Base-by-base conservation (phyloP, 2,329 filamentous ascomycete species). In the Fusarium xylarioides region DNA sequence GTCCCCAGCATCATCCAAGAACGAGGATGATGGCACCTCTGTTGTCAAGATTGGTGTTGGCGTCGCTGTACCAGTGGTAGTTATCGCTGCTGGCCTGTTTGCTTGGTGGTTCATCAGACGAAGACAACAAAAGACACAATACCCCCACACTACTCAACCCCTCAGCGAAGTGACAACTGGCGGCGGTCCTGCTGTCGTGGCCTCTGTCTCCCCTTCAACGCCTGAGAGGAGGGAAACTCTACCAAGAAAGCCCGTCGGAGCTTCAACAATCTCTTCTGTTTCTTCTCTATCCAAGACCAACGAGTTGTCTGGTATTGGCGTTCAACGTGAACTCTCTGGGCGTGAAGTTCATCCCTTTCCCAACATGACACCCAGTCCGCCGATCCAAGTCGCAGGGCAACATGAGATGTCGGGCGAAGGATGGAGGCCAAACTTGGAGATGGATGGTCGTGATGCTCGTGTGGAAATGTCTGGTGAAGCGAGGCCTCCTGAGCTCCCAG, bases 31-130 rank as follows among this genome's bases (percentile, higher is more conserved):
- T 19, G 32, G 37, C 11, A 16, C 23, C 49, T 69, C 71, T 8
- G 47, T 55, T 12, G 35, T 72, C 60, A 77, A 77, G 54, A 77
- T 77, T 42, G 73, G 73, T 6, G 71, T 76, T 2, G 75, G 75
- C 2, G 54, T 75, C 4, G 69, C 69, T 19, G 58, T 77, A 28
- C 66, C 73, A 7, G 69, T 75, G 9, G 71, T 57, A 7, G 35
- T 77, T 3, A 47, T 76, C 0, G 62, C 44, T 14, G 62, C 12
- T 32, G 64, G 38, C 7, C 38, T 70, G 18, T 59, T 75, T 30
- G 50, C 35, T 14, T 77, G 62, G 42, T 77, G 65, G 61, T 73
- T 67, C 34, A 30, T 60, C 23, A 66, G 65, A 38, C 67, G 63
- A n/a, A 71, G 59, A 50, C 70, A 68, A 55, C 55, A 46, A 42